Base-by-base conservation (phyloP, 352 stramenopile genomes). In the Elongisporangium anandrum region DNA sequence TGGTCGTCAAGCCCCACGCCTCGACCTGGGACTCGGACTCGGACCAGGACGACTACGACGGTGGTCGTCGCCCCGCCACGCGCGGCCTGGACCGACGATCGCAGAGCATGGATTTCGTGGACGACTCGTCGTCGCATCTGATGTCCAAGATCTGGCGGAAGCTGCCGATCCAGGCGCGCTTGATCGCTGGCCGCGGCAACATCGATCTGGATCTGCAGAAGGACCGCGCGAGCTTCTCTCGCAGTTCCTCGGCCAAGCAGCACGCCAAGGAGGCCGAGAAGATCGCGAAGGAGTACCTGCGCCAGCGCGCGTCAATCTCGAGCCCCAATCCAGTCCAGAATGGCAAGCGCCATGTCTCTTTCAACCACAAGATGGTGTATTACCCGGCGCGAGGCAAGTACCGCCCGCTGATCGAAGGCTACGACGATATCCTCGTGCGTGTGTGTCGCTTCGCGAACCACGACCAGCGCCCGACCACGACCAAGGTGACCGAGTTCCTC, bases 101-200 rank as follows among this genome's bases (percentile, higher is more conserved):
- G 7, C 73, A 87, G 60, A 88, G 77, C 59, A 87, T 91, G 77
- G 81, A 91, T 68, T 88, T 88, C 54, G 84, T 91, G 77, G 79
- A 91, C 59, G 77, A 91, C 60, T 73, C 81, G 45, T 68, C 81
- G 49, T 80, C 71, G 38, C 81, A 91, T 56, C 59, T 91, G 22
- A 91, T 91, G 64, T 82, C 77, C 6, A 91, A 91, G 68, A 85
- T 89, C 54, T 91, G 81, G 81, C 79, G 79, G 48, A 91, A 91
- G 63, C 61, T 91, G 58, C 81, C 81, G 21, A 85, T 91, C 60
- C 81, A 91, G 57, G 81, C 81, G 19, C 75, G 79, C 22, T 68
- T 90, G 17, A 79, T 80, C 24, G 72, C 73, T 45, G 74, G 72
- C 23, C 72, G 73, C 10, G 77, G 77, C 19, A 78, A 63, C 57